Conservation (phyloP, 345 rosid genomes). For the Lepidium didymum region DNA sequence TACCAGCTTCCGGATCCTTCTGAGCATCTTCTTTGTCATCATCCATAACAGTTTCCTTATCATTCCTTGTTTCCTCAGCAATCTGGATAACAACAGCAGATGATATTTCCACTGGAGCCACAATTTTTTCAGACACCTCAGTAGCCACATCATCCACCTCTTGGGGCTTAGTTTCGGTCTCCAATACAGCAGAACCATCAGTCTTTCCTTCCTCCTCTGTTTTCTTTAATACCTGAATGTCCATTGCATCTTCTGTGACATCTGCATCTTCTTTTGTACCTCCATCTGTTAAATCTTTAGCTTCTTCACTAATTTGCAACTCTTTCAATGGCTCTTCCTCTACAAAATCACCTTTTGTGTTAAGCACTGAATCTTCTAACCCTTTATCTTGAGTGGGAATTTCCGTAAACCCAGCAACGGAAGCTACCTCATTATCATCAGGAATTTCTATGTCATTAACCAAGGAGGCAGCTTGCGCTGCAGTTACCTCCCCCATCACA, state of each 20-base stretch:
- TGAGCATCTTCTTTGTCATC: constrained; percentile 20
- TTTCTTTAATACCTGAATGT: background rate
- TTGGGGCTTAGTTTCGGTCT: constrained; percentile 9
- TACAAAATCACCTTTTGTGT: background rate
- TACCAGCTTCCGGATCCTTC: constrained; percentile 7
- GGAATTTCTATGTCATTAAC: constrained; percentile 23
- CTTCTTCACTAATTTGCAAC: constrained; percentile 12
- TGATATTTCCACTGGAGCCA: background rate
- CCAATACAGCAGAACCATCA: constrained; percentile 1
- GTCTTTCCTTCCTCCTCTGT: constrained; percentile 12
- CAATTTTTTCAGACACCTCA: constrained; percentile 1
- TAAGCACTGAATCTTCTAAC: constrained; percentile 3
- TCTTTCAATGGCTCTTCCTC: background rate
- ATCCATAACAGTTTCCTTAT: background rate
- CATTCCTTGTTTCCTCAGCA: background rate
- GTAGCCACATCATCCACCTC: constrained; percentile 14
- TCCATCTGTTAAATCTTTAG: constrained; percentile 8
- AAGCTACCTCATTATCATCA: constrained; percentile 19
- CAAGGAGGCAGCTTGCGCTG: constrained; percentile 12
- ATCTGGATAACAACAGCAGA: background rate
- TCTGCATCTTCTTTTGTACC: constrained; percentile 1
- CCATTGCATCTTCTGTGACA: constrained; percentile 13
- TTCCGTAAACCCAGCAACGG: constrained; percentile 23
- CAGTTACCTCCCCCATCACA: constrained; percentile 21
- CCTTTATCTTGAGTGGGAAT: constrained; percentile 6